Conservation (phyloP, 1,284 basidiomycete genomes). For the Leccinum insolens region DNA sequence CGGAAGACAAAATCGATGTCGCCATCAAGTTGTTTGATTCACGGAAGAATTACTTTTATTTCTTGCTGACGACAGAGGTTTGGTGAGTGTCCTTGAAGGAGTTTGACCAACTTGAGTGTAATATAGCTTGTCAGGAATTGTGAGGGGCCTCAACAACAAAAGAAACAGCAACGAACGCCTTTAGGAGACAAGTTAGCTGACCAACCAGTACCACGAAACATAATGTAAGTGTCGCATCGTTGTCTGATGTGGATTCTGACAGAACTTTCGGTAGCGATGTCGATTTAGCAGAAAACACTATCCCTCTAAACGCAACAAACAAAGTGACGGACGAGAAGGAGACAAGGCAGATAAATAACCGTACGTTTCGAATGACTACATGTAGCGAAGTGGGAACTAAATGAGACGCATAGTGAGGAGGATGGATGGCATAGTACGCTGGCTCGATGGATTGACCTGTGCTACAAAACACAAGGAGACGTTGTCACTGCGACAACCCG, state of each 20-base stretch:
- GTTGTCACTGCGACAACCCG: not conserved
- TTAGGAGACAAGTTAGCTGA: too few relatives aligned
- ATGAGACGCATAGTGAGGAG: not conserved
- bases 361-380: not conserved
- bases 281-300: not conserved
- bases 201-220: not conserved
- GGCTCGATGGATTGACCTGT: slow-evolving; percentile 7
- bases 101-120: not conserved
- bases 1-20: slow-evolving; percentile 10
- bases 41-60: slow-evolving; percentile 10
- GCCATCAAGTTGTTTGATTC: slow-evolving; percentile 16
- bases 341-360: not conserved
- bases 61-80: slow-evolving; percentile 12
- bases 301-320: not conserved
- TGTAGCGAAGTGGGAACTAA: not conserved
- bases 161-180: not conserved
- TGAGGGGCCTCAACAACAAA: slow-evolving; percentile 1
- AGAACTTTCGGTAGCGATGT: not conserved
- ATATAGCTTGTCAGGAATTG: slow-evolving; percentile 5
- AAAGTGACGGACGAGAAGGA: not conserved
- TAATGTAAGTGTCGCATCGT: not conserved
- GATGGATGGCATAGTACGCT: slow-evolving; percentile 2
- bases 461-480: slow-evolving; percentile 1
- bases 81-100: slow-evolving; percentile 5
- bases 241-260: not conserved